phyloP scores from a whole-genome alignment of 768 basidiomycete species.

The Hortiboletus campestris region DNA sequence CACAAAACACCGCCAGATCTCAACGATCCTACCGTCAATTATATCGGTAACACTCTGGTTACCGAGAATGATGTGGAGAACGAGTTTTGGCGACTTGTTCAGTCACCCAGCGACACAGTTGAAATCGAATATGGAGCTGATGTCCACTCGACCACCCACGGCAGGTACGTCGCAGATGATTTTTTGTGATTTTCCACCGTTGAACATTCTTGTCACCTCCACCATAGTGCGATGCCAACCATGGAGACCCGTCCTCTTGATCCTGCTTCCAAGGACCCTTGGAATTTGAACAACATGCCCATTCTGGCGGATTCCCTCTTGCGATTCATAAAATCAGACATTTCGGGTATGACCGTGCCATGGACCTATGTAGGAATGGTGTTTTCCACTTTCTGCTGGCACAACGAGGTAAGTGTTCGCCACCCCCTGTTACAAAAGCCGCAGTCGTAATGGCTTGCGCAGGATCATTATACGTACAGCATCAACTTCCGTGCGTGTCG shows the following conservation, averaged over 20 bases:
- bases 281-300: slow-evolving; percentile 98
- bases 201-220: slow-evolving; percentile 18
- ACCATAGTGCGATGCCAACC: slow-evolving; percentile 85
- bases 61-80: slow-evolving; percentile 89
- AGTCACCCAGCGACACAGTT: slow-evolving; percentile 85
- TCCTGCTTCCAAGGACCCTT: slow-evolving; percentile 84
- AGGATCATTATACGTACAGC: slow-evolving; percentile 98
- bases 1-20: slow-evolving; percentile 31
- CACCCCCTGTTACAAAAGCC: slow-evolving; percentile 14
- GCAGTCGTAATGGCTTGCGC: slow-evolving; percentile 23
- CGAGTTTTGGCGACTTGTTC: slow-evolving; percentile 97
- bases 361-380: slow-evolving; percentile 99
- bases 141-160: slow-evolving; percentile 95
- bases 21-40: slow-evolving; percentile 52
- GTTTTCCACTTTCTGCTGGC: slow-evolving; percentile 99
- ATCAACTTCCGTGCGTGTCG: slow-evolving; percentile 80
- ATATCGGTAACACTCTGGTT: slow-evolving; percentile 60
- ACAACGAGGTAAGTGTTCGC: slow-evolving; percentile 75
- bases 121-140: slow-evolving; percentile 99
- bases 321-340: slow-evolving; percentile 97
- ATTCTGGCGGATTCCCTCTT: slow-evolving; percentile 90
- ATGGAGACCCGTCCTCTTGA: slow-evolving; percentile 91
- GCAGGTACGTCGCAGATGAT: slow-evolving; percentile 63
- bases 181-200: slow-evolving; percentile 26
- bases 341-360: slow-evolving; percentile 98